Evolutionary conservation across 495 filamentous ascomycete species (phyloP).

Genomic region (Aspergillus bridgeri): DNA sequence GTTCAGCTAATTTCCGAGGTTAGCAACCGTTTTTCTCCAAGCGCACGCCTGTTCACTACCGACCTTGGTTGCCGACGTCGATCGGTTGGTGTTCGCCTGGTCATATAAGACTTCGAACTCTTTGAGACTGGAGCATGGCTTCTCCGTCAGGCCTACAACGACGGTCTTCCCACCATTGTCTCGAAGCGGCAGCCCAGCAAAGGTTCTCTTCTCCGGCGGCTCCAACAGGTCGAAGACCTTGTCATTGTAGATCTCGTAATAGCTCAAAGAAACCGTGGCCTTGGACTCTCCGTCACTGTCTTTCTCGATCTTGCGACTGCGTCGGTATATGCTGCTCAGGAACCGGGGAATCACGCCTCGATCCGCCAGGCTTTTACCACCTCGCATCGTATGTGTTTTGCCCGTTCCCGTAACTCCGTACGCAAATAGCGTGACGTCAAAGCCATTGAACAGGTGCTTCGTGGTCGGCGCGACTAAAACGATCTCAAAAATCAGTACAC

Average conservation of each 20-base stretch:
- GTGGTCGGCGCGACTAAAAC: conserved; percentile 67
- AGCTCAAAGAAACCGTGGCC: conserved; percentile 79
- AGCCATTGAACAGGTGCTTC: conserved; percentile 89
- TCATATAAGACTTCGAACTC: conserved; percentile 93
- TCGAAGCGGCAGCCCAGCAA: conserved; percentile 81
- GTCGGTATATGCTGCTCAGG: conserved; percentile 80
- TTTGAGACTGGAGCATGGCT: conserved; percentile 77
- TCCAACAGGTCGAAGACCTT: conserved; percentile 94
- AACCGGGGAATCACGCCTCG: conserved; percentile 88
- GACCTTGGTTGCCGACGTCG: conserved; percentile 87
- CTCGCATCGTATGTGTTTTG: conserved; percentile 98
- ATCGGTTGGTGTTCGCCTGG: conserved; percentile 88
- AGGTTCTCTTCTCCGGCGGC: conserved; percentile 81
- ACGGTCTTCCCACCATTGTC: conserved; percentile 87
- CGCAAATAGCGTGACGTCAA: conserved; percentile 92
- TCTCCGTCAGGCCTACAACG: conserved; percentile 87
- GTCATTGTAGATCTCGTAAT: conserved; percentile 99
- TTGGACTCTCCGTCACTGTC: conserved; percentile 70
- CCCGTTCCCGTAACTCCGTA: conserved; percentile 95
- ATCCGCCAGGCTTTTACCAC: conserved; percentile 83
- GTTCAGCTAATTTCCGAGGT: conserved; percentile 59
- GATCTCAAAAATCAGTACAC: conserved; percentile 20
- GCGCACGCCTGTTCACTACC: neutral
- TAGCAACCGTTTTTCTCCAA: conserved; percentile 6
- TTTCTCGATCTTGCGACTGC: conserved; percentile 82